Conservation (phyloP, 352 stramenopile species). For the Globisporangium solare region DNA sequence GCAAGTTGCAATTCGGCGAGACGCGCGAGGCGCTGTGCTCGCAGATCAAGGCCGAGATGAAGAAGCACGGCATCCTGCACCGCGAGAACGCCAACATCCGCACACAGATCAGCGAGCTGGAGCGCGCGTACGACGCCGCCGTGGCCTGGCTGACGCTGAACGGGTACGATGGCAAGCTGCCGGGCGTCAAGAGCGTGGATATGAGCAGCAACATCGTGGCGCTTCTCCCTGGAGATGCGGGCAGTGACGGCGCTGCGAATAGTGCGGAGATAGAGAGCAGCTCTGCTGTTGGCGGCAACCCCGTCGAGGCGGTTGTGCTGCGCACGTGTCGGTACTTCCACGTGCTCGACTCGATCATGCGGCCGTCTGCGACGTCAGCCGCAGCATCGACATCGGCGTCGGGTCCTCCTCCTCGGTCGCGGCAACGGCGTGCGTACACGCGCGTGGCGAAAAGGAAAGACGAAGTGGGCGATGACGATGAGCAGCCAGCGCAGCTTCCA, state of each 20-base stretch:
- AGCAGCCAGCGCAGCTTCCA: no score
- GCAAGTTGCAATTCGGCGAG: constrained; percentile 63
- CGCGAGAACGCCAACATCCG: constrained; percentile 78
- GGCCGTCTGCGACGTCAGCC: constrained; percentile 20
- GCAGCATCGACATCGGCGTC: constrained; percentile 1
- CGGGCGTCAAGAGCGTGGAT: constrained; percentile 11
- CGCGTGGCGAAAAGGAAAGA: not conserved
- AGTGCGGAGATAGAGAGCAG: constrained; percentile 1
- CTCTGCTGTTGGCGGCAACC: constrained; percentile 4
- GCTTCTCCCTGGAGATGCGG: no score
- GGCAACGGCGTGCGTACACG: not conserved
- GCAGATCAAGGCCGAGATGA: constrained; percentile 64
- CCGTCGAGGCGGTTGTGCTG: constrained; percentile 46
- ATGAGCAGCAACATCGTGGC: not conserved
- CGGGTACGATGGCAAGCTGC: constrained; percentile 28
- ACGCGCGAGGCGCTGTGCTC: constrained; percentile 67
- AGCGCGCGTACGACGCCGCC: constrained; percentile 54
- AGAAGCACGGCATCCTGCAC: constrained; percentile 55
- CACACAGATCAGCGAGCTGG: constrained; percentile 74
- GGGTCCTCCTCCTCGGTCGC: no score
- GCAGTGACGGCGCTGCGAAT: not conserved
- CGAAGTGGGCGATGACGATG: no score
- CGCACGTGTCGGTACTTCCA: constrained; percentile 70
- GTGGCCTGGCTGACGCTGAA: constrained; percentile 49
- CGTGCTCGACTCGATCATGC: constrained; percentile 55